phyloP scores from a whole-genome alignment of 305 asterid genomes.

The Solanum aculeatissimum region DNA sequence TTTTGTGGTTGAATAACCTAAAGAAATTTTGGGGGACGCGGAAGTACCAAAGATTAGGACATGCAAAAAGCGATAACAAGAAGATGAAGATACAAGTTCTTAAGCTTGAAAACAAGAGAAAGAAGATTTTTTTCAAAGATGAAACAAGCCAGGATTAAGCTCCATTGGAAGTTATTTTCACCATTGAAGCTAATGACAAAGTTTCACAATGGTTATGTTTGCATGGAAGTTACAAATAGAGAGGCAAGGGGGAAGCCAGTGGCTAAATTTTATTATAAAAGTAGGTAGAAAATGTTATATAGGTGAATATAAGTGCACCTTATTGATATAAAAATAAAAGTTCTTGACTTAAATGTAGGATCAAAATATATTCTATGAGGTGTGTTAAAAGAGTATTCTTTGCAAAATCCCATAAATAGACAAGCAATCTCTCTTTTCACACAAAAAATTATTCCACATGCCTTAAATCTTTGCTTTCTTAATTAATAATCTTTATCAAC shows the following conservation, averaged over 20 bases:
- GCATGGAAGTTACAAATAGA: too few species aligned
- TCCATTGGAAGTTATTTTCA: not conserved
- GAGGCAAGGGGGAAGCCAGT: too few species aligned
- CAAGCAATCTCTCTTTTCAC: too few species aligned
- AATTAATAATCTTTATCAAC: too few species aligned
- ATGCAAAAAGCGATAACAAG: not conserved
- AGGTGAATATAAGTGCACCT: too few species aligned
- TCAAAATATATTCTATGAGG: not conserved
- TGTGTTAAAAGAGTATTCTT: too few species aligned
- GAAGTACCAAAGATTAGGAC: slow-evolving; percentile 7
- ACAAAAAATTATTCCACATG: too few species aligned
- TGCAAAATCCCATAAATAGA: too few species aligned
- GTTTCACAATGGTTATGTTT: slow-evolving; percentile 15
- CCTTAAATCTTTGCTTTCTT: too few species aligned
- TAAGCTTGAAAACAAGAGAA: not conserved
- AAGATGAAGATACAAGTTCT: not conserved
- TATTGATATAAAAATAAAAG: too few species aligned
- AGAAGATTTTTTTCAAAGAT: not conserved
- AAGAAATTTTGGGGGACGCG: slow-evolving; percentile 15
- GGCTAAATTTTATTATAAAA: too few species aligned
- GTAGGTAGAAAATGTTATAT: slow-evolving; percentile 49
- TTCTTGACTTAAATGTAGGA: not conserved
- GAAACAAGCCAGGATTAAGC: not conserved
- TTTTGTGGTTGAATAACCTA: not conserved
- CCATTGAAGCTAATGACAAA: slow-evolving; percentile 5